Evolutionary conservation across 768 basidiomycete species (phyloP), one percentile per base, ranked within the genome.

Genomic region (Tulasnella sp.): DNA sequence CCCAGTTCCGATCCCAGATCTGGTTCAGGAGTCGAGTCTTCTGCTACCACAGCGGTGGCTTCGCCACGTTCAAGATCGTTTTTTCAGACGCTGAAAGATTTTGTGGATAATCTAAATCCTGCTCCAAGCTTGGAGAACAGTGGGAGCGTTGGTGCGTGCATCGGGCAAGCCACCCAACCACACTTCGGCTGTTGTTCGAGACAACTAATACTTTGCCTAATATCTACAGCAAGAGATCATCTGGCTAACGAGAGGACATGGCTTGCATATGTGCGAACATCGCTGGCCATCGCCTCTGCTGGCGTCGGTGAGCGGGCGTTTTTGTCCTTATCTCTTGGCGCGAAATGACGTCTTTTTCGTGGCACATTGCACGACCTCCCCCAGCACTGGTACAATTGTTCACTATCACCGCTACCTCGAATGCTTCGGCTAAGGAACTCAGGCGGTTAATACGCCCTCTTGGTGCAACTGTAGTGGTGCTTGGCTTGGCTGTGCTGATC

Each of bases 191-290:
- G 16, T 18, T 36, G 18, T 8, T 58, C 46, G 24, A 36, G 27
- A 9, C 14, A 21, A 19, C 34, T 52, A 12, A 21, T 31, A n/a
- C 42, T 27, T 38, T 21, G 44, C 24, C 76, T 21, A 27, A 56
- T 48, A 19, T 72, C 40, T 44, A 19, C 21, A 82, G 91, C 91
- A 10, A 87, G 91, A 14, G 91, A 92, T 81, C 91, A 92, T 82
- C 85, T 92, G 0, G 91, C 91, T 2, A 89, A 88, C 21, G 91
- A 92, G 82, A 85, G 91, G 72, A 91, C 91, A 2, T 91, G 90
- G 82, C 84, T 92, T 48, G 90, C 91, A 18, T 92, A 91, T 81
- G 85, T 90, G 74, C 87, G 91, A n/a, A 92, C 91, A 2, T 91
- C 90, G 82, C 85, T 92, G 72, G 88, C 89, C 1, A 86, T 91